Conservation (phyloP, 306 rosid species). For the Dalbergia oliveri region DNA sequence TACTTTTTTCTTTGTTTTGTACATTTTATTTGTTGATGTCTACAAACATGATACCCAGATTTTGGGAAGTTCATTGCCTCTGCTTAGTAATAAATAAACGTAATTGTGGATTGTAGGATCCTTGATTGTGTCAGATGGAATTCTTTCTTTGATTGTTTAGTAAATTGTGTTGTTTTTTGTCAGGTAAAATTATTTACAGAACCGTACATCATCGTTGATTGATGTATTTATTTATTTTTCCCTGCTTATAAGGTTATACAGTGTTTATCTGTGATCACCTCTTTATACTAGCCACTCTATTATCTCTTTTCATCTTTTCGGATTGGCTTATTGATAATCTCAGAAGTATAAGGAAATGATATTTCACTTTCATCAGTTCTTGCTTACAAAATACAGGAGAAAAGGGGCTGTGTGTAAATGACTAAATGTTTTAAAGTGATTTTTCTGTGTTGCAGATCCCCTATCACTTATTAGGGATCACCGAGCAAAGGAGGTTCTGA, state of each 20-base stretch:
- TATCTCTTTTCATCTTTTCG: slow-evolving; percentile 18
- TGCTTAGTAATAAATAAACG: slow-evolving; percentile 4
- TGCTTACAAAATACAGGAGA: slow-evolving; percentile 14
- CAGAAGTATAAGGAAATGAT: neutral
- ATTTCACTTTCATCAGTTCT: neutral
- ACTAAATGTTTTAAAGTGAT: neutral
- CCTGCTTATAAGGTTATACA: neutral
- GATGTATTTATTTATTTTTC: neutral
- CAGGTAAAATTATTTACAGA: neutral
- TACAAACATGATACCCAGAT: neutral
- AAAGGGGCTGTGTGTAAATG: neutral
- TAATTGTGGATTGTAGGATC: neutral
- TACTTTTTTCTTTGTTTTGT: neutral
- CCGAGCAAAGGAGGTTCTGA: slow-evolving; percentile 81
- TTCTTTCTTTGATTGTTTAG: slow-evolving; percentile 13
- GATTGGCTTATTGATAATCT: slow-evolving; percentile 26
- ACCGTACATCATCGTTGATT: neutral
- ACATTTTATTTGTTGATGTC: slow-evolving; percentile 8
- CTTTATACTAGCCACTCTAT: neutral
- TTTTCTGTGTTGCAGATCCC: slow-evolving; percentile 70
- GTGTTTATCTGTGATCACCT: slow-evolving; percentile 13
- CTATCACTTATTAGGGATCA: slow-evolving; percentile 96
- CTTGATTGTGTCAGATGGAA: slow-evolving; percentile 40
- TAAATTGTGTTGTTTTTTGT: slow-evolving; percentile 6
- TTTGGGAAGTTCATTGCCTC: slow-evolving; percentile 9